Evolutionary conservation across 495 filamentous ascomycete genomes (phyloP), one percentile per base, ranked within the genome.

Genomic region (Penicillium coprophilum): DNA sequence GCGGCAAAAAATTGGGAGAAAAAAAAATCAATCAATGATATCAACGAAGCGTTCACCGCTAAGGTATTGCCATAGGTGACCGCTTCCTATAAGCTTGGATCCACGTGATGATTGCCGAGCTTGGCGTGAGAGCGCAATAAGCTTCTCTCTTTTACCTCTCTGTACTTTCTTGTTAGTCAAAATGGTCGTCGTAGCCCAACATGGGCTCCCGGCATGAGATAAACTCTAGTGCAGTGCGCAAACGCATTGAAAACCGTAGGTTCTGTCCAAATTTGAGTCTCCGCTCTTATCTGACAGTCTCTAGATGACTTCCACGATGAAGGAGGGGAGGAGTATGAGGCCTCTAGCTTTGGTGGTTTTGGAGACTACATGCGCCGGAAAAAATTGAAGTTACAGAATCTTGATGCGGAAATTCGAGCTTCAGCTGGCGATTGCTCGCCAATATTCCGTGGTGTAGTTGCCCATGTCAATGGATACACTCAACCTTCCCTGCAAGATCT

Each of bases 311-410:
- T 87, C 63, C 69, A 81, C 9, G 67, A 83, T 65, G 93, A 96
- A 66, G 82, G 81, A 17, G 94, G 93, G 53, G 92, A 96, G 56
- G 94, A 97, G 73, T 98, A 98, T 73, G 87, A 85, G 54, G 82
- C 79, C 1, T 96, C 91, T 36, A 83, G 80, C 49, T 97, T 96
- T 66, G 92, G 92, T 6, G 92, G 91, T 3, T 91, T 96, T 64
- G 72, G 79, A 17, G 91, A 96, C 59, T 98, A 97, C 66, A 92
- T 95, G 66, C 84, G 91, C 40, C 85, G 91, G 50, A 98, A 98
- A 73, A 96, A 96, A 71, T 83, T 92, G 65, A 98, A 98, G 62
- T 78, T 98, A 6, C 94, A 97, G 68, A 97, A 97, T 60, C 83
- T 91, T 47, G 92, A 97, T 69, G 85, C 85, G 5, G 83, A 96